Percentiles rank a stretch among this genome's conserved stretches.
Evolutionary conservation across 2,329 filamentous ascomycete species (phyloP).

Genomic region (Fusarium paranaense): DNA sequence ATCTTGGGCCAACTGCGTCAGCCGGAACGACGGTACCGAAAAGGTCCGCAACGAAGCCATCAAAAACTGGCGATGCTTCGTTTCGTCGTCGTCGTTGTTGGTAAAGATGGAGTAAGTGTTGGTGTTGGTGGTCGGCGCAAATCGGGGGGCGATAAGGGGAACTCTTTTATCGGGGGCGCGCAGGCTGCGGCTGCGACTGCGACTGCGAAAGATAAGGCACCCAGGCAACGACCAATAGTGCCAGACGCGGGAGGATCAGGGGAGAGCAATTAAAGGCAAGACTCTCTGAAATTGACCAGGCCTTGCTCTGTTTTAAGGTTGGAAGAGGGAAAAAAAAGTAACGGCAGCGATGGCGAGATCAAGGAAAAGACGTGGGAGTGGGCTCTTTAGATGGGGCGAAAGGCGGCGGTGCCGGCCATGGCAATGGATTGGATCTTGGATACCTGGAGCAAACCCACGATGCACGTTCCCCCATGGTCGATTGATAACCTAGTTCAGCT

Average conservation of each 20-base stretch:
- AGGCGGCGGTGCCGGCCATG: conserved; percentile 22
- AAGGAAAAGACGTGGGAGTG: conserved; percentile 22
- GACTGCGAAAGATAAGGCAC: conserved; percentile 15
- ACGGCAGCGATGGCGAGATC: conserved; percentile 24
- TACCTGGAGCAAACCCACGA: conserved; percentile 23
- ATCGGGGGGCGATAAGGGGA: conserved; percentile 17
- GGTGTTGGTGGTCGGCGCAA: conserved; percentile 16
- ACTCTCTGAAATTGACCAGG: conserved; percentile 14
- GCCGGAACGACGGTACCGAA: conserved; percentile 59
- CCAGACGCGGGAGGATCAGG: background rate
- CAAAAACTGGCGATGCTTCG: conserved; percentile 27
- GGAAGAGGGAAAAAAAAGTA: conserved; percentile 10
- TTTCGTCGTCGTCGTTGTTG: conserved; percentile 12
- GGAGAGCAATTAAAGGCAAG: conserved; percentile 2
- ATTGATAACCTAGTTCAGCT: conserved; percentile 36
- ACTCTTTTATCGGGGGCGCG: conserved; percentile 20
- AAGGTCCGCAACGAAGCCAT: conserved; percentile 54
- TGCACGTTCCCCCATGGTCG: conserved; percentile 30
- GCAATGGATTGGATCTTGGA: background rate
- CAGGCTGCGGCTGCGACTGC: conserved; percentile 4
- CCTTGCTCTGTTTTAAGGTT: conserved; percentile 1
- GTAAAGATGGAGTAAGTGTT: background rate
- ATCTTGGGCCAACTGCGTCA: conserved; percentile 52
- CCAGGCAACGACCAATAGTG: background rate
- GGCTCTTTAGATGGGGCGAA: conserved; percentile 33